Evolutionary conservation across 768 basidiomycete genomes (phyloP), one percentile per base, ranked within the genome.

Genomic region (Phylloporus sp.): DNA sequence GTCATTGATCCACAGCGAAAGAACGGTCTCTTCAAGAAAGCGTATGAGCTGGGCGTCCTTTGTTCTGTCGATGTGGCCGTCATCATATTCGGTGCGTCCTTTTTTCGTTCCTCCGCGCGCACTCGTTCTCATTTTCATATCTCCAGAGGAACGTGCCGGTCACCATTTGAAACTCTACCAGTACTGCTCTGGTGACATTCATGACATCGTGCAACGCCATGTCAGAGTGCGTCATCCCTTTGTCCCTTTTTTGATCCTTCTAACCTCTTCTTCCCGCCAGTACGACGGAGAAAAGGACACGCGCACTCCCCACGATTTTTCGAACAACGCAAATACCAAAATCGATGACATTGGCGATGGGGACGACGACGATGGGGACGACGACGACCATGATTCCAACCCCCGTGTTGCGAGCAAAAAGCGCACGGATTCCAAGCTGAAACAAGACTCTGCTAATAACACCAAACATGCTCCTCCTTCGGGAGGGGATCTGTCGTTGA

Each of bases 21-120:
- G 74, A 88, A 88, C 49, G 89, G 88, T 5, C 81, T 91, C 53
- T 90, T 91, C 82, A 90, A 90, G 68, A 90, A 90, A 61, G 88
- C 89, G 0, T 90, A 90, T 61, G 88, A 90, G 68, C 84, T 91
- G 51, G 88, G 87, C n/a, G 88, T 90, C 4, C 78, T 90, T 33
- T 91, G 89, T 64, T 88, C 86, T 13, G 89, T 90, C 56, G 88
- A 90, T 58, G 86, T 91, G 33, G 86, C 86, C 5, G 87, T 91
- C 63, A 86, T 90, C 64, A 87, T 91, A 64, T 90, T 91, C 53
- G 88, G 83, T 81, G 38, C 45, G 75, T 61, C 68, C 69, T 42
- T 21, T 58, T 54, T 44, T 39, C 40, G 44, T 29, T 14, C 24
- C 42, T 23, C 44, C 31, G 14, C 21, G 24, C 23, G 1, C n/a